A percentile compares a stretch with the other conserved stretches of the same genome.
phyloP scores from a whole-genome alignment of 1,284 basidiomycete genomes.

The Sphaerobolus stellatus region DNA sequence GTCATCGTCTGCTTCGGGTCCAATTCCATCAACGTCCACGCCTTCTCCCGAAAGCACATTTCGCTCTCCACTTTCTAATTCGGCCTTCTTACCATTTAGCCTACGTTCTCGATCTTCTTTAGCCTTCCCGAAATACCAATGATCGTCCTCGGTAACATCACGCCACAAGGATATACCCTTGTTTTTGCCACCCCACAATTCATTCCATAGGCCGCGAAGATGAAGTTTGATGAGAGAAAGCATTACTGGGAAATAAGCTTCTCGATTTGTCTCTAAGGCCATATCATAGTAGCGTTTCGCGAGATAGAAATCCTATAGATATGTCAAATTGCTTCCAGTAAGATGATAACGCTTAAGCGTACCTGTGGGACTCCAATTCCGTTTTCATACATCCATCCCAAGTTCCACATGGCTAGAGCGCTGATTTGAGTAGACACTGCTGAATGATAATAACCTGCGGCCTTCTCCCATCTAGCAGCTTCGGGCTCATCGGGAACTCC shows the following conservation, averaged over 20 bases:
- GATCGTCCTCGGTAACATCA: conserved; percentile 46
- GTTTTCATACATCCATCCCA: conserved; percentile 99
- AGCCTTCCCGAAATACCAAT: conserved; percentile 80
- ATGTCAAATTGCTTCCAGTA: neutral
- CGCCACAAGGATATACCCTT: conserved; percentile 66
- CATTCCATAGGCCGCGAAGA: conserved; percentile 80
- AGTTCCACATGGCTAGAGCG: conserved; percentile 96
- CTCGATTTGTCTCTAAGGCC: conserved; percentile 81
- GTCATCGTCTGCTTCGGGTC: conserved; percentile 20
- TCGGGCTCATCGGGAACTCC: conserved; percentile 68
- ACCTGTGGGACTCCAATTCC: conserved; percentile 88
- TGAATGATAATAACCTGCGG: conserved; percentile 90
- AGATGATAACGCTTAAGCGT: conserved; percentile 17
- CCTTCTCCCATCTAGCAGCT: conserved; percentile 73
- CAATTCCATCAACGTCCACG: conserved; percentile 20
- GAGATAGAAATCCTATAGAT: conserved; percentile 85
- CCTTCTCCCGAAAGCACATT: conserved; percentile 36
- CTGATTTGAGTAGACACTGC: conserved; percentile 89
- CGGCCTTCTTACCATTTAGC: conserved; percentile 48
- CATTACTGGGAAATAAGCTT: conserved; percentile 86
- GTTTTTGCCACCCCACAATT: conserved; percentile 62
- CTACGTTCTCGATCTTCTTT: conserved; percentile 50
- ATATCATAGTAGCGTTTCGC: conserved; percentile 96
- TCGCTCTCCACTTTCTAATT: conserved; percentile 40
- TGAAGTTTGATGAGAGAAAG: conserved; percentile 85